Percentiles rank a stretch among this genome's conserved stretches.
Evolutionary conservation across 805 yeast genomes (phyloP).

Genomic region (Lipomyces sp.): DNA sequence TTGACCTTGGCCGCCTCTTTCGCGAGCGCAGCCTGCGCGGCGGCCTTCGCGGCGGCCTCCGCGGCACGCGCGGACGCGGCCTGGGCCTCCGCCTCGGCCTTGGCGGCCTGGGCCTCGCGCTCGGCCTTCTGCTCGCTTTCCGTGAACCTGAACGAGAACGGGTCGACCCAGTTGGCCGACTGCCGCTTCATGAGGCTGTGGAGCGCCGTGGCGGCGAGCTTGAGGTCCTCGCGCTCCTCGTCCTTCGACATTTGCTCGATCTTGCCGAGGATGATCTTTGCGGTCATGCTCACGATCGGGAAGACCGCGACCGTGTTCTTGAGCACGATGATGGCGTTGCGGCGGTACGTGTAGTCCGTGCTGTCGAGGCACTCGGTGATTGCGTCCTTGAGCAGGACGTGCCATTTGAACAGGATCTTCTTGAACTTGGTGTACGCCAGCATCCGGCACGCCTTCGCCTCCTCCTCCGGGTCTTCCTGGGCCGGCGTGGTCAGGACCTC

Average conservation of each 20-base stretch:
- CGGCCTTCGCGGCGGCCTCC: conserved; percentile 2
- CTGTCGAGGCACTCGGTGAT: conserved; percentile 46
- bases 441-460: conserved; percentile 13
- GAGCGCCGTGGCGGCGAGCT: conserved; percentile 56
- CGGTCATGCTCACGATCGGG: conserved; percentile 67
- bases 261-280: conserved; percentile 48
- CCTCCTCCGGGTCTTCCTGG: conserved; percentile 13
- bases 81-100: neutral
- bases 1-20: neutral
- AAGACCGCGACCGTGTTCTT: conserved; percentile 60
- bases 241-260: conserved; percentile 48
- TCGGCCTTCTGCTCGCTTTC: conserved; percentile 9
- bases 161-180: conserved; percentile 32
- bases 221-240: conserved; percentile 77
- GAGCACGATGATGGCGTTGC: conserved; percentile 75
- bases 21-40: neutral
- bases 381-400: conserved; percentile 47
- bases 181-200: conserved; percentile 33
- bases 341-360: conserved; percentile 68
- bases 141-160: conserved; percentile 2
- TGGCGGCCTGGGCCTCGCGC: conserved; percentile 2
- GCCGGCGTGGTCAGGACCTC: neutral
- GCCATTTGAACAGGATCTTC: conserved; percentile 52
- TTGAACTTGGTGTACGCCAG: conserved; percentile 41
- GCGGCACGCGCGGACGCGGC: conserved; percentile 9